Evolutionary conservation across 1,139 yeast species (phyloP), one percentile per base, ranked within the genome.

Genomic region (Lodderomyces margitis): DNA sequence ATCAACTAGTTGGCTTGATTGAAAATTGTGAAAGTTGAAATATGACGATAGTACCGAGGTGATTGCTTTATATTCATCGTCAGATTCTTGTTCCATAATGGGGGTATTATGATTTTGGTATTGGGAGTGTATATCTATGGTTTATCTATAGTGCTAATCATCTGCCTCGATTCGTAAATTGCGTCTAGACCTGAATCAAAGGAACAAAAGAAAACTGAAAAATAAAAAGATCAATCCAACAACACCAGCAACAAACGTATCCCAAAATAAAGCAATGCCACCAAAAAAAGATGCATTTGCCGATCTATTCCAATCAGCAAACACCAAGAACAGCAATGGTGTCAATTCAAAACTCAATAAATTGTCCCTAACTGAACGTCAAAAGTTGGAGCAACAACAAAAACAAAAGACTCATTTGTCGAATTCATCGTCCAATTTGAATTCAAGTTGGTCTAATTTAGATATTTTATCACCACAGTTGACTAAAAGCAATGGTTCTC

Each of bases 281-380:
- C 72, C 73, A 5, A 68, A 69, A 54, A 68, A 68, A 49, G 78
- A 72, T 58, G 76, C 72, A 8, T 72, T 72, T 59, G 74, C 77
- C 3, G 76, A 71, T 49, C 62, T 72, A 35, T 71, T 72, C 46
- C 71, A 55, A 51, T 58, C 69, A 17, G 74, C 75, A 2, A 58
- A 55, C 16, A 19, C 21, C 11, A 11, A 15, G 4, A 27, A n/a
- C 16, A 21, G 17, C 25, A 27, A 20, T 19, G 41, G 43, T 4
- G 46, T 34, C 17, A 46, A 46, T 17, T 21, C 45, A 14, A 50
- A 47, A 45, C 42, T 47, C 40, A 51, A 47, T 36, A 52, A 47
- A 21, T 39, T 56, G 43, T 49, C 56, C 17, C 41, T 59, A 45
- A 37, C 47, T n/a, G 62, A 59, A 40, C 48, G 59, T 33, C 64